Percentiles rank a stretch among this genome's conserved stretches.
Conservation (phyloP, 345 rosid genomes). For the Barbarea vulgaris region DNA sequence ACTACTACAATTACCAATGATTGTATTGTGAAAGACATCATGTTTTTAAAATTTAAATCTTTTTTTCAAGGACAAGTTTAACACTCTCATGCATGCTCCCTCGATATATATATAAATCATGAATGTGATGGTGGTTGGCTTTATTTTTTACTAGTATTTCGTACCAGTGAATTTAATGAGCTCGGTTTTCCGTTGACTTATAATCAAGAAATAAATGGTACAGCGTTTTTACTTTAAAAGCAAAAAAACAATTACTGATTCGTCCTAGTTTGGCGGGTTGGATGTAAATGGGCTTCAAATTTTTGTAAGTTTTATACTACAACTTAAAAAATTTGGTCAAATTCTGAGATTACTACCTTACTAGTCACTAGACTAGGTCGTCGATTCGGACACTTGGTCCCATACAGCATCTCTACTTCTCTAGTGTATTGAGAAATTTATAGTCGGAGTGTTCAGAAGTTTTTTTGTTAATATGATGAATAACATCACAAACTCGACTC, state of each 20-base stretch:
- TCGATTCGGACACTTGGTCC: neutral
- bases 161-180: constrained; percentile 29
- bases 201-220: neutral
- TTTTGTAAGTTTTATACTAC: neutral
- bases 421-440: neutral
- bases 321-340: neutral
- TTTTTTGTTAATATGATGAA: neutral
- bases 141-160: neutral
- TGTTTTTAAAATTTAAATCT: neutral
- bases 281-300: neutral
- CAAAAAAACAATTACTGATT: no score
- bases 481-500: no score
- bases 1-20: neutral
- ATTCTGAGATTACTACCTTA: neutral
- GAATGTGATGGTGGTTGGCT: neutral
- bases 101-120: neutral
- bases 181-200: constrained; percentile 26
- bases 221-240: no score
- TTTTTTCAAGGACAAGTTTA: neutral
- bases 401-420: no score
- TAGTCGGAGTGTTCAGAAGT: neutral
- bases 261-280: neutral
- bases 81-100: constrained; percentile 21
- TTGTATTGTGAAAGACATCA: neutral
- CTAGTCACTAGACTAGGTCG: neutral